Evolutionary conservation across 352 stramenopile species (phyloP).

Genomic region (Pythium biforme): DNA sequence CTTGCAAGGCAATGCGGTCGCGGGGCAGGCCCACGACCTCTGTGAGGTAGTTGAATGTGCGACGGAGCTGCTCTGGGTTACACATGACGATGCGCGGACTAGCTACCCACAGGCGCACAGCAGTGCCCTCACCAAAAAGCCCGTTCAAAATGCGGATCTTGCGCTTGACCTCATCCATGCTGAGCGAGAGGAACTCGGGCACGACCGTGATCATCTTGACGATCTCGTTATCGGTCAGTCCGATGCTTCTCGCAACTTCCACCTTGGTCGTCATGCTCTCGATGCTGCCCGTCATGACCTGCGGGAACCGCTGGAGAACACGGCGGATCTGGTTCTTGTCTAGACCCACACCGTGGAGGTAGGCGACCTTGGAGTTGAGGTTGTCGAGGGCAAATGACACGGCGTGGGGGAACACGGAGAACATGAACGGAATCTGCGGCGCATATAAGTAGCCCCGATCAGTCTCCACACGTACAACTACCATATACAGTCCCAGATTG

Average conservation of each 20-base stretch:
- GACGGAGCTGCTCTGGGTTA: constrained; percentile 40
- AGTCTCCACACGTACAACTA: background rate
- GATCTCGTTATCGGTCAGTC: constrained; percentile 33
- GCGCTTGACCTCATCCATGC: constrained; percentile 33
- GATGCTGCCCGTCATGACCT: constrained; percentile 38
- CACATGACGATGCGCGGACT: constrained; percentile 52
- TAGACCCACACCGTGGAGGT: constrained; percentile 37
- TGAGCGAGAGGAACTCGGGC: constrained; percentile 43
- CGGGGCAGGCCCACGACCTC: constrained; percentile 33
- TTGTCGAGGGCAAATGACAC: constrained; percentile 37
- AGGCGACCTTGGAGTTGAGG: constrained; percentile 44
- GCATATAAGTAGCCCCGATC: background rate
- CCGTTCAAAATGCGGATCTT: constrained; percentile 43
- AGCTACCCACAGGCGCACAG: constrained; percentile 19
- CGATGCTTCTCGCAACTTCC: constrained; percentile 30
- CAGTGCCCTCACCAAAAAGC: constrained; percentile 37
- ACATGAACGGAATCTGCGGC: constrained; percentile 50
- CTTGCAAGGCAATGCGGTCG: constrained; percentile 32
- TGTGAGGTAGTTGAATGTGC: constrained; percentile 39
- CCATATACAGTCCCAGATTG: background rate
- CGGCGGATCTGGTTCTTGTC: constrained; percentile 36
- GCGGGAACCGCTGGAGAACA: constrained; percentile 40
- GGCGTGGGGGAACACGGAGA: constrained; percentile 46
- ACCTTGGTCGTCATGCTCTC: constrained; percentile 38
- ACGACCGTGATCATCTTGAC: constrained; percentile 34